These are phyloP conservation scores for Meripilus lineatus DNA, from an alignment of 1,284 basidiomycete genomes.

Conservation along the genomic window DNA sequence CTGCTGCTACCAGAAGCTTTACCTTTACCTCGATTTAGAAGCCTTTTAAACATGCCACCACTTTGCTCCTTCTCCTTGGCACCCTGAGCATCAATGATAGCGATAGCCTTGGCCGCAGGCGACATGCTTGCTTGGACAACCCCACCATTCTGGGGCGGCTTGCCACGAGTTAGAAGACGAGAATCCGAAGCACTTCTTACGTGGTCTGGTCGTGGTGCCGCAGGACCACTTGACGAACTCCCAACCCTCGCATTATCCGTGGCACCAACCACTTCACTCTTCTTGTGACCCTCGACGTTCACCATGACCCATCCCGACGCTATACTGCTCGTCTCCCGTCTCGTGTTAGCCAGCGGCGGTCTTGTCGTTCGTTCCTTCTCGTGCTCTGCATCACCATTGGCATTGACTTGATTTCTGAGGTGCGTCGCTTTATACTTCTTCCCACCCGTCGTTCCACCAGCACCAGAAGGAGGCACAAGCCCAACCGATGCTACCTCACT, in stretches of 20 bases:
- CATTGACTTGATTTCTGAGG: background rate
- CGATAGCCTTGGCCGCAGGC: slow-evolving; percentile 54
- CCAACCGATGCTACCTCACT: slow-evolving; percentile 23
- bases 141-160: slow-evolving; percentile 8
- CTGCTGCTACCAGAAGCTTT: slow-evolving; percentile 5
- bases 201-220: slow-evolving; percentile 11
- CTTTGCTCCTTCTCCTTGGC: slow-evolving; percentile 34
- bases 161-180: slow-evolving; percentile 14
- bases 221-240: too few relatives aligned
- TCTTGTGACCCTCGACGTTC: slow-evolving; percentile 44
- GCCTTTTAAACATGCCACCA: slow-evolving; percentile 21
- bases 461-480: too few relatives aligned
- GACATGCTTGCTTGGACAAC: slow-evolving; percentile 28
- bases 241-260: too few relatives aligned
- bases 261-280: too few relatives aligned
- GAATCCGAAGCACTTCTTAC: slow-evolving; percentile 25
- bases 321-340: too few relatives aligned
- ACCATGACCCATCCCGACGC: slow-evolving; percentile 58
- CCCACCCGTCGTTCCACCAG: too few relatives aligned
- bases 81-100: slow-evolving; percentile 51
- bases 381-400: slow-evolving; percentile 3
- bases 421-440: background rate
- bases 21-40: slow-evolving; percentile 16
- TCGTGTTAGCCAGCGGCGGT: slow-evolving; percentile 9
- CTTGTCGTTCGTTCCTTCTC: slow-evolving; percentile 5